Evolutionary conservation across 139 green algal genomes (phyloP), one percentile per base, ranked within the genome.

Genomic region (Mesostigma viride): DNA sequence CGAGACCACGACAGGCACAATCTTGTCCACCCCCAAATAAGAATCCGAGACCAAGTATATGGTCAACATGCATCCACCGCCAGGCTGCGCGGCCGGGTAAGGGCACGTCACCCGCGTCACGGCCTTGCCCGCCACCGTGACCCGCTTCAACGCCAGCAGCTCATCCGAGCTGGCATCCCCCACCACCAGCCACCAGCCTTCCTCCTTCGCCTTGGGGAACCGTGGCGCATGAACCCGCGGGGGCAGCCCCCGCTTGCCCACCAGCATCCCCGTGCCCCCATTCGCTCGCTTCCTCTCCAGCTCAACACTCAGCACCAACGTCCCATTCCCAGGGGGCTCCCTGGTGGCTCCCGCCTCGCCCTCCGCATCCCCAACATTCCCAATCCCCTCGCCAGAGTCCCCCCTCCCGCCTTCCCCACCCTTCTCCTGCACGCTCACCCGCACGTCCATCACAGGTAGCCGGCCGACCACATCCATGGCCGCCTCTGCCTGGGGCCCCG

Each of bases 171-270:
- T 30, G 0, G 44, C 22, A 63, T 88, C 67, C 0, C 84, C 90
- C 31, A 88, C 58, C 51, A 96, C 67, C 48, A 96, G 58, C 84
- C 88, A 98, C 92, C 92, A 98, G 1, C 92, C 88, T 72, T 96
- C 92, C 68, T 98, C 89, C 72, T 97, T 96, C 20, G 86, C 84
- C 84, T 94, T 95, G 45, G 87, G 85, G 61, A 93, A 95, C 24
- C 78, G 77, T 0, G 88, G 88, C 2, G 85, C 81, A 63, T 89
- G 92, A 14, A 83, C 85, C 3, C 83, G 69, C 0, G 81, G 78
- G 26, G 6, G 17, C 33, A 14, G 28, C 17, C 24, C 17, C 20
- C 8, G 62, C 27, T 8, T 32, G 61, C 3, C 40, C 40, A 51
- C 11, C 11, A 14, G 11, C 40, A 69, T 24, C 40, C 40, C 62